Conservation (phyloP, 768 basidiomycete genomes). For the Lentinula raphanica region DNA sequence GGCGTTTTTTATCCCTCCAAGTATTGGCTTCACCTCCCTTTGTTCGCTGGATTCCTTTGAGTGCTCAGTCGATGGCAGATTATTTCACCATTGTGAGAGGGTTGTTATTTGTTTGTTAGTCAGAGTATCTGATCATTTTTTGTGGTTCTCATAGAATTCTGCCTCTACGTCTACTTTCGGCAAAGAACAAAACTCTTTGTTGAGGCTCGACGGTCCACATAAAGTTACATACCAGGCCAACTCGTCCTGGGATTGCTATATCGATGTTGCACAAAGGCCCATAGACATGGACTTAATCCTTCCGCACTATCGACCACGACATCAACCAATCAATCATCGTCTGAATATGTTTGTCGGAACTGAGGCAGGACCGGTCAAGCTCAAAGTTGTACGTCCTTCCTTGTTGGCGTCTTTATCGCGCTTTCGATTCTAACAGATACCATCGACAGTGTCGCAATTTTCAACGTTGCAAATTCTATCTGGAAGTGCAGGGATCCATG, state of each 20-base stretch:
- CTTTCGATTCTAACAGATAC: conserved; percentile 15
- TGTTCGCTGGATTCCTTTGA: no score
- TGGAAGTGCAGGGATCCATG: conserved; percentile 59
- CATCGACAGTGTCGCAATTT: conserved; percentile 50
- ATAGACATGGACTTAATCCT: conserved; percentile 65
- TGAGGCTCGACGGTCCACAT: conserved; percentile 41
- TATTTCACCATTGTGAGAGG: conserved; percentile 3
- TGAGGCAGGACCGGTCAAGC: conserved; percentile 49
- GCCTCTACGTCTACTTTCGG: conserved; percentile 1
- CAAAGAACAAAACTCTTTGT: conserved; percentile 8
- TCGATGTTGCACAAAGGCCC: conserved; percentile 46
- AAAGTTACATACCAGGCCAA: conserved; percentile 60
- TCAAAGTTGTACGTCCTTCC: conserved; percentile 62
- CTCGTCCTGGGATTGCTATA: conserved; percentile 61
- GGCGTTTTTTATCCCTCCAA: neutral
- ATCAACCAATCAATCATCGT: conserved; percentile 68
- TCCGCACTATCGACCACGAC: conserved; percentile 73
- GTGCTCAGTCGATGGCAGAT: conserved; percentile 1
- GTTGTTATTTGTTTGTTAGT: neutral
- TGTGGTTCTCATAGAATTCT: conserved; percentile 1
- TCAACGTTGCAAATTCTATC: conserved; percentile 50
- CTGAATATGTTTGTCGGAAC: conserved; percentile 63
- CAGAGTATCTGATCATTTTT: conserved; percentile 4
- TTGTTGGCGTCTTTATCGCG: neutral
- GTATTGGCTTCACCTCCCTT: neutral